phyloP scores from a whole-genome alignment of 345 rosid genomes.

The Hibiscus syriacus region DNA sequence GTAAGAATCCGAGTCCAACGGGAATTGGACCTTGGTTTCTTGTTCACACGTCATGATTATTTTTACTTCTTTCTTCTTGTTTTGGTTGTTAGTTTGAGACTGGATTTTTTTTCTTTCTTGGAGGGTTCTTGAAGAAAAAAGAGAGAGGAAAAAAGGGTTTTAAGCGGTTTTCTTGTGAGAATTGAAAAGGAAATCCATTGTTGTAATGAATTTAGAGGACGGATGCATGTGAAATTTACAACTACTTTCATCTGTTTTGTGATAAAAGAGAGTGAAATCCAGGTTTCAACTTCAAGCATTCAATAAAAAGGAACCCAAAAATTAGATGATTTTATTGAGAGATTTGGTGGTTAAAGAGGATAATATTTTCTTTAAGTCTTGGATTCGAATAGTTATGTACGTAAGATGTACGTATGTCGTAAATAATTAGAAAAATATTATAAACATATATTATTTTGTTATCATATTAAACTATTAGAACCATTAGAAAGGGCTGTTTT shows the following conservation, averaged over 20 bases:
- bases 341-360: too few relatives aligned
- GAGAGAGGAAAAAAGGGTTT: not conserved
- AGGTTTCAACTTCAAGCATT: not conserved
- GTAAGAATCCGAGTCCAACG: constrained; percentile 57
- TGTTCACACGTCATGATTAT: constrained; percentile 3
- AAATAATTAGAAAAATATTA: too few relatives aligned
- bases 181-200: not conserved
- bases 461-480: too few relatives aligned
- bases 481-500: not conserved
- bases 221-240: constrained; percentile 5
- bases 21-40: constrained; percentile 34
- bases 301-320: not conserved
- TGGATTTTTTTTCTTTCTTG: not conserved
- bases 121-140: not conserved
- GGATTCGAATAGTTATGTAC: too few relatives aligned
- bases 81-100: not conserved
- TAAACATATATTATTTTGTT: too few relatives aligned
- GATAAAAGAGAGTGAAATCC: not conserved
- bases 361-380: too few relatives aligned
- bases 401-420: too few relatives aligned
- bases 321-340: too few relatives aligned
- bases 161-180: constrained; percentile 8
- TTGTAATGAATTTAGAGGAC: not conserved
- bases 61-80: not conserved
- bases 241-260: not conserved